These are phyloP conservation scores for Punica granatum DNA, from an alignment of 345 rosid genomes.

Conservation along the genomic window DNA sequence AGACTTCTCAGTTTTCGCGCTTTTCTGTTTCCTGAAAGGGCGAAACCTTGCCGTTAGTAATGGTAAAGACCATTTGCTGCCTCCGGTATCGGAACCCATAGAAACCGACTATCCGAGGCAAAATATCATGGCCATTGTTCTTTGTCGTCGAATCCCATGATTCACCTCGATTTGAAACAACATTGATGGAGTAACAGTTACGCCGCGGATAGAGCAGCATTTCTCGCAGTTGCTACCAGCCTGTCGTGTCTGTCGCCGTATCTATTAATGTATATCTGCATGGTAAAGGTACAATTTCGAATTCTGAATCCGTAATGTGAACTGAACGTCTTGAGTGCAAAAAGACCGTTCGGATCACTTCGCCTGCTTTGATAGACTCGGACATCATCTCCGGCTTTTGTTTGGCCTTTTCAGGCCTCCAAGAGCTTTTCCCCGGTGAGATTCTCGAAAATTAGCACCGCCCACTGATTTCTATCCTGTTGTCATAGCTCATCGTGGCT, in stretches of 20 bases:
- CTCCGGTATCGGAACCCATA: neutral
- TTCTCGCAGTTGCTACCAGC: neutral
- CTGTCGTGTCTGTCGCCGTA: no score
- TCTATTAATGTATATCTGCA: neutral
- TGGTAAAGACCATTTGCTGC: neutral
- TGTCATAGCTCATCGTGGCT: slow-evolving; percentile 69
- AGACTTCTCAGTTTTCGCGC: neutral
- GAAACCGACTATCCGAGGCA: no score
- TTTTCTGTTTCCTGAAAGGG: neutral
- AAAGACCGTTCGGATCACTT: neutral
- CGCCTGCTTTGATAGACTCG: no score
- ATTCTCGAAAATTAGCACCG: neutral
- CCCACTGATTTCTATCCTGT: neutral
- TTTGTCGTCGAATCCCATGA: no score
- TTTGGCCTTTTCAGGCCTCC: neutral
- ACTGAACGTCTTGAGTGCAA: neutral
- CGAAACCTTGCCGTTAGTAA: neutral
- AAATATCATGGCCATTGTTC: no score
- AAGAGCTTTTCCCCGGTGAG: neutral
- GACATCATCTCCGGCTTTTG: no score
- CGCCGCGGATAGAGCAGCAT: neutral
- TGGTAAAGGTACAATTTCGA: neutral
- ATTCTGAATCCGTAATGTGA: neutral
- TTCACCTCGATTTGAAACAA: no score
- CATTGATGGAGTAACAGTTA: neutral